phyloP scores from a whole-genome alignment of 164 flowering plant genomes.

The Chimonanthus praecox region DNA sequence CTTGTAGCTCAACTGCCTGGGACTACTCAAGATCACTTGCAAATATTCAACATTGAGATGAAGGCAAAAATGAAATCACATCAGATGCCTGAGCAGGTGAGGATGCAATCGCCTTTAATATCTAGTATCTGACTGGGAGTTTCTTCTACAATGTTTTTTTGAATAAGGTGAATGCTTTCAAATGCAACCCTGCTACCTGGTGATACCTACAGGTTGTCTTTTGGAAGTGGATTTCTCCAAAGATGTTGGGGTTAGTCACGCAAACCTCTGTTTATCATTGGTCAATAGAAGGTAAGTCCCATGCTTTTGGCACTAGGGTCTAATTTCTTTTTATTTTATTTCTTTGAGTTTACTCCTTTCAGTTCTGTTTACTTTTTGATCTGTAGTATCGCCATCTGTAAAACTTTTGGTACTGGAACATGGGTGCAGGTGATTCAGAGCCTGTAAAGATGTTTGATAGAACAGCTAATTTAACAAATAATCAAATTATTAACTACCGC shows the following conservation, averaged over 20 bases:
- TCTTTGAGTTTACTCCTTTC: neutral
- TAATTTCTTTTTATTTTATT: neutral
- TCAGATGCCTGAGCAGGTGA: slow-evolving; percentile 98
- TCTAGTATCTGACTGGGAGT: neutral
- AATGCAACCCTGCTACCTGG: neutral
- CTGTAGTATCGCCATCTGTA: neutral
- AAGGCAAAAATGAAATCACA: slow-evolving; percentile 95
- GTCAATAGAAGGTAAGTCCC: slow-evolving; percentile 78
- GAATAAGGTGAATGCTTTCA: neutral
- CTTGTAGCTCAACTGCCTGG: slow-evolving; percentile 95
- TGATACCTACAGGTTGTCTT: slow-evolving; percentile 60
- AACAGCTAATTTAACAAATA: slow-evolving; percentile 81
- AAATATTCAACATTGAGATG: slow-evolving; percentile 93
- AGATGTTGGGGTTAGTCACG: slow-evolving; percentile 88
- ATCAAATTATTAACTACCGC: slow-evolving; percentile 90
- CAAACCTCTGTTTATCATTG: slow-evolving; percentile 96
- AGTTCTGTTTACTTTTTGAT: neutral
- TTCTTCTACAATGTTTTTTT: neutral
- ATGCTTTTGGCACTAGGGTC: neutral
- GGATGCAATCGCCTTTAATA: neutral
- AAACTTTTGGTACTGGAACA: slow-evolving; percentile 1
- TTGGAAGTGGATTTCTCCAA: slow-evolving; percentile 97
- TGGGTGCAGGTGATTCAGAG: slow-evolving; percentile 74
- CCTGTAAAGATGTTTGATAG: slow-evolving; percentile 96
- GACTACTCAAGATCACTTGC: slow-evolving; percentile 92